Percentiles rank a stretch among this genome's conserved stretches.
These are phyloP conservation scores for Aspergillus indologenus DNA, from an alignment of 495 filamentous ascomycete genomes.

Conservation along the genomic window DNA sequence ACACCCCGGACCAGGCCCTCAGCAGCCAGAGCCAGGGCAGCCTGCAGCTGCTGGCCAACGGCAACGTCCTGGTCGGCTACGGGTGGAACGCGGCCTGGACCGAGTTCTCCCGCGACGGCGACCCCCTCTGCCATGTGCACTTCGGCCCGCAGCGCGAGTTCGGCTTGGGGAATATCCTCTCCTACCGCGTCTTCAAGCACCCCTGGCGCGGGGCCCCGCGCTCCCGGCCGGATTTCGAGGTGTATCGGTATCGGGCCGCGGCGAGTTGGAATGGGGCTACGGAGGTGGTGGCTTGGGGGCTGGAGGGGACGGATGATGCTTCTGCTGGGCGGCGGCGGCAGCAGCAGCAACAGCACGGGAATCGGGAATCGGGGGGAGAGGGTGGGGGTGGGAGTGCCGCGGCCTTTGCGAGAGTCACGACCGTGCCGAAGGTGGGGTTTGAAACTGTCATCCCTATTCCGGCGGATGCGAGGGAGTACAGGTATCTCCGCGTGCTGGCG, in stretches of 20 bases:
- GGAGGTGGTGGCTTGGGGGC: conserved; percentile 34
- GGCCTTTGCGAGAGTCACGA: conserved; percentile 25
- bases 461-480: neutral
- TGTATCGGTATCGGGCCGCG: conserved; percentile 22
- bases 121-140: conserved; percentile 31
- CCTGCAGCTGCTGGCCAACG: conserved; percentile 41
- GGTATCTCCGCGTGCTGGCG: conserved; percentile 18
- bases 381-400: neutral
- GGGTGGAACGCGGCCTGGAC: conserved; percentile 47
- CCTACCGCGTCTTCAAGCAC: conserved; percentile 38
- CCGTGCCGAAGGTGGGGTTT: conserved; percentile 31
- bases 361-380: too few relatives aligned
- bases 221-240: conserved; percentile 27
- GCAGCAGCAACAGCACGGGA: too few relatives aligned
- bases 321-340: conserved; percentile 11
- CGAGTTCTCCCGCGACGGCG: conserved; percentile 38
- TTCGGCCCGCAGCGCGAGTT: conserved; percentile 32
- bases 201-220: conserved; percentile 35
- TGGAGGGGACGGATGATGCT: conserved; percentile 22
- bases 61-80: conserved; percentile 48
- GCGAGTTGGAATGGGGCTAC: conserved; percentile 48
- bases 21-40: conserved; percentile 45
- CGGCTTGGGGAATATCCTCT: conserved; percentile 25
- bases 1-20: conserved; percentile 21
- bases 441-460: conserved; percentile 32